Evolutionary conservation across 1,284 basidiomycete species (phyloP).

Genomic region (Tilletia indica): DNA sequence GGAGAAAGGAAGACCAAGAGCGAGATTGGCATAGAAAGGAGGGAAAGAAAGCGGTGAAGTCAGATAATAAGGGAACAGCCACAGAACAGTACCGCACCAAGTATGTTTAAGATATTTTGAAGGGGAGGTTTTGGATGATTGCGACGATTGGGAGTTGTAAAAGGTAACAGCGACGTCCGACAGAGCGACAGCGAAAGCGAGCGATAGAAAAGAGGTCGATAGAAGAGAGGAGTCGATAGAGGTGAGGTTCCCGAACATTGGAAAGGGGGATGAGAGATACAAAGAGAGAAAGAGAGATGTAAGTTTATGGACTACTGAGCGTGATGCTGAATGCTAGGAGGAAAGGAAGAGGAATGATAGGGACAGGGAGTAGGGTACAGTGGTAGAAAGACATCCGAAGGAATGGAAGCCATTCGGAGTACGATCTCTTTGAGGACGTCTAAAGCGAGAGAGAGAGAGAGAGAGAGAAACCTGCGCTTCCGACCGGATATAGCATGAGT

Average conservation of each 20-base stretch:
- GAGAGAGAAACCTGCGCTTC: no score
- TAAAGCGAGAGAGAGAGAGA: slow-evolving; percentile 1
- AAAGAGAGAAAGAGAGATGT: slow-evolving; percentile 33
- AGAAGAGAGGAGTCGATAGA: slow-evolving; percentile 35
- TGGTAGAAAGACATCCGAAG: slow-evolving; percentile 8
- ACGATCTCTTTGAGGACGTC: slow-evolving; percentile 22
- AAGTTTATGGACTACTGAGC: not conserved
- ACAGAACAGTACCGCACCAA: not conserved
- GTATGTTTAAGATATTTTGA: not conserved
- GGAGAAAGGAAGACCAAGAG: slow-evolving; percentile 28
- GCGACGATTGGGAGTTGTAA: not conserved
- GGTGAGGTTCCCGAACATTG: slow-evolving; percentile 38
- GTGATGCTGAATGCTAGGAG: not conserved
- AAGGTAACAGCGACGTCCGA: not conserved
- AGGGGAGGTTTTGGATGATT: not conserved
- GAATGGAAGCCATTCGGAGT: slow-evolving; percentile 19
- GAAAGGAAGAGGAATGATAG: no score
- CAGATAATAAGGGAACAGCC: slow-evolving; percentile 18
- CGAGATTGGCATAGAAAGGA: slow-evolving; percentile 51
- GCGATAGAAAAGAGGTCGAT: not conserved
- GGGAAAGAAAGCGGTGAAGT: slow-evolving; percentile 47
- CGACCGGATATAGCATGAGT: no score
- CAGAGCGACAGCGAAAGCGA: not conserved
- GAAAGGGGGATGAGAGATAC: slow-evolving; percentile 27
- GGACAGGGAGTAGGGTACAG: not conserved